Percentiles rank a stretch among this genome's conserved stretches.
Conservation (phyloP, 805 yeast genomes). For the Metschnikowia hibisci region DNA sequence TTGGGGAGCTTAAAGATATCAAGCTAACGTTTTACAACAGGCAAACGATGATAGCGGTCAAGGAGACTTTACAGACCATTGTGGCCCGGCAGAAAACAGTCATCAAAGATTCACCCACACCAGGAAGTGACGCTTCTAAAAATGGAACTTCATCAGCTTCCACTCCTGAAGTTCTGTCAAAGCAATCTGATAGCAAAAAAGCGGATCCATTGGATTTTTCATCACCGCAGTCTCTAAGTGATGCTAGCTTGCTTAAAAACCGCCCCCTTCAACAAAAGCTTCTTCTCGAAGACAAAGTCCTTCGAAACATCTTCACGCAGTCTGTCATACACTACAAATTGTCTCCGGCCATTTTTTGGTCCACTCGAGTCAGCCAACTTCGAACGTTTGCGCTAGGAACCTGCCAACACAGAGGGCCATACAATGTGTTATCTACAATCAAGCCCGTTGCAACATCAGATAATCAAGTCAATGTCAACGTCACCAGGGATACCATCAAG, state of each 20-base stretch:
- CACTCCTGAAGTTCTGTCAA: conserved; percentile 10
- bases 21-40: conserved; percentile 65
- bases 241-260: conserved; percentile 58
- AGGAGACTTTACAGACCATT: conserved; percentile 61
- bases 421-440: conserved; percentile 88
- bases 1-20: conserved; percentile 27
- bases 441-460: conserved; percentile 91
- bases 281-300: conserved; percentile 59
- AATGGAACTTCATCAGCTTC: conserved; percentile 21
- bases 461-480: conserved; percentile 87
- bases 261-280: conserved; percentile 75
- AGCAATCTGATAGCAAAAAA: conserved; percentile 2
- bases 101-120: conserved; percentile 32
- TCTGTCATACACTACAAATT: conserved; percentile 77
- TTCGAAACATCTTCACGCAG: conserved; percentile 78
- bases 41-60: conserved; percentile 71
- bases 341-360: conserved; percentile 84
- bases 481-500: conserved; percentile 84
- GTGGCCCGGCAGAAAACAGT: conserved; percentile 62
- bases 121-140: conserved; percentile 5
- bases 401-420: conserved; percentile 86
- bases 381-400: conserved; percentile 82
- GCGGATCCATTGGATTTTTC: conserved; percentile 20
- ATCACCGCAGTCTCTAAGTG: conserved; percentile 29
- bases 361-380: conserved; percentile 69